Evolutionary conservation across 2,329 filamentous ascomycete genomes (phyloP).

Genomic region (Helotiales sp.): DNA sequence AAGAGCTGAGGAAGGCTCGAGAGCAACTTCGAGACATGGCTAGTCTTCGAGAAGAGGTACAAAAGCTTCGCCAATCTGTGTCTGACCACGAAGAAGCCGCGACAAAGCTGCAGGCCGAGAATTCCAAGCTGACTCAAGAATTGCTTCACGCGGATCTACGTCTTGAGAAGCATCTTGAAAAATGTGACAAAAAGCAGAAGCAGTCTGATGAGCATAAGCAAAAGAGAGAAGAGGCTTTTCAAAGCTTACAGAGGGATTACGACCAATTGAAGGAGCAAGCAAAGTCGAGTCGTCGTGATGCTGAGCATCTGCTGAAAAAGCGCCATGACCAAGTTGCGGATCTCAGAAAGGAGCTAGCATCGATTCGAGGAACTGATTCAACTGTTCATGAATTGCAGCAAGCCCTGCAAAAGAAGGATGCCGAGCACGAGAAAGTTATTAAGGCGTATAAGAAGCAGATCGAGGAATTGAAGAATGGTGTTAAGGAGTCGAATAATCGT

Average conservation of each 20-base stretch:
- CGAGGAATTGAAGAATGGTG: constrained; percentile 12
- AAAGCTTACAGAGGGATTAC: constrained; percentile 51
- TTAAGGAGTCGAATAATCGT: not conserved
- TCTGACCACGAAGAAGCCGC: constrained; percentile 42
- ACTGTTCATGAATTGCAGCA: constrained; percentile 20
- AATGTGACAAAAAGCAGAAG: constrained; percentile 41
- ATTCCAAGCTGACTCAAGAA: constrained; percentile 31
- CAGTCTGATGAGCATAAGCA: constrained; percentile 45
- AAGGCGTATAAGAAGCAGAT: constrained; percentile 23
- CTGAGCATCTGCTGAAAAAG: constrained; percentile 53
- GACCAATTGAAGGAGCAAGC: constrained; percentile 54
- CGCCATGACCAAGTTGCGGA: constrained; percentile 58
- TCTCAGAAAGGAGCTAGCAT: constrained; percentile 53
- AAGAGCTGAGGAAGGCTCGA: constrained; percentile 55
- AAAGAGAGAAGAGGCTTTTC: constrained; percentile 50
- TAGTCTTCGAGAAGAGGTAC: constrained; percentile 53
- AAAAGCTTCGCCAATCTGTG: constrained; percentile 51
- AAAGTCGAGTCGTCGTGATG: constrained; percentile 54
- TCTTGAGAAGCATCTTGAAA: constrained; percentile 32
- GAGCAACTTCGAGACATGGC: constrained; percentile 54
- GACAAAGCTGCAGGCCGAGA: constrained; percentile 33
- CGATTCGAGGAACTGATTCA: constrained; percentile 39
- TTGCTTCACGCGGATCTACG: constrained; percentile 30
- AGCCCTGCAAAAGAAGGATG: constrained; percentile 17
- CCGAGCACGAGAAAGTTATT: constrained; percentile 23